Evolutionary conservation across 495 filamentous ascomycete genomes (phyloP), one percentile per base, ranked within the genome.

Genomic region (Penicillium lividum): DNA sequence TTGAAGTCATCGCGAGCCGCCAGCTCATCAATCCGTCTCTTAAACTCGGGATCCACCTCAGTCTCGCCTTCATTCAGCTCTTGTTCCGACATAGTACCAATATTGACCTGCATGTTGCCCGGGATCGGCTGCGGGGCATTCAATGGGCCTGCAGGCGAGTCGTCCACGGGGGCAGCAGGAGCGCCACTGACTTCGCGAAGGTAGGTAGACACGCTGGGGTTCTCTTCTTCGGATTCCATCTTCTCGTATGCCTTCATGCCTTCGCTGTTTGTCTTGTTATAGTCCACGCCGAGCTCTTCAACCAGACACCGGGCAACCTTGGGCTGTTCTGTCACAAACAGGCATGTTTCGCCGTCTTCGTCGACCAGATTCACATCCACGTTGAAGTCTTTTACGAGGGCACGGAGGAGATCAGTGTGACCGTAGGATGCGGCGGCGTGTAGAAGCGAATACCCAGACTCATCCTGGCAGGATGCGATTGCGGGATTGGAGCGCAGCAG

Each of bases 371-470:
- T 88, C 31, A 89, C 84, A 57, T 91, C 75, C 9, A 91, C 91
- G 25, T 87, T 74, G 72, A 90, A 92, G 13, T 89, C 89, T 33
- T 80, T 76, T n/a, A 95, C 82, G 2, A 98, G 84, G 1, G 84
- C 73, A 44, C 87, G 87, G 7, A 97, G 84, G 28, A 98, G 87
- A 52, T 87, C 83, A 33, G 87, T 73, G 61, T 97, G 91, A 66
- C 86, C 87, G 80, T 98, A 98, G 59, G 93, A 97, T 31, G 88
- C 84, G 7, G 93, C 90, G 25, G 94, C 95, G 71, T 98, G 94
- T 22, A 98, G 76, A 22, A 97, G 82, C 15, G 93, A 95, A 77
- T 98, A 97, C 58, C 91, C 91, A 60, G 91, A 85, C 57, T 87
- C 82, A 70, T 96, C 91, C 66, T 91, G 89, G 29, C 73, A 66